Percentiles rank a stretch among this genome's conserved stretches.
phyloP scores from a whole-genome alignment of 441 rosid species.

The Pelargonium citronellum region DNA sequence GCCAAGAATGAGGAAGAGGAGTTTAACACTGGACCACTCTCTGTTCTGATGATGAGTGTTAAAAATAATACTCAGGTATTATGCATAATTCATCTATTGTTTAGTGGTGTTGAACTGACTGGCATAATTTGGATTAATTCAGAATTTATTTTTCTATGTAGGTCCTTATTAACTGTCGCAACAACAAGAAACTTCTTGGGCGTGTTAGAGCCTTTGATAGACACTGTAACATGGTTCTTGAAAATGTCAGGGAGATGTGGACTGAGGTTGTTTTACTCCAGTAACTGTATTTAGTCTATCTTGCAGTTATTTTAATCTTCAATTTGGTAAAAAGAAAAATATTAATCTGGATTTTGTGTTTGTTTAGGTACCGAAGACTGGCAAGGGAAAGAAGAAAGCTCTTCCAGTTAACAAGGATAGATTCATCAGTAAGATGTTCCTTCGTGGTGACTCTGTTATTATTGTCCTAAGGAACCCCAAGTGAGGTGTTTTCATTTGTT shows the following conservation, averaged over 20 bases:
- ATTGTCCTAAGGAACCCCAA: conserved; percentile 92
- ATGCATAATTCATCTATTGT: background rate
- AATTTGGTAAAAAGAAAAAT: background rate
- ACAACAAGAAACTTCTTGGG: conserved; percentile 88
- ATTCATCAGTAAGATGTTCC: conserved; percentile 93
- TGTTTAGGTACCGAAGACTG: conserved; percentile 73
- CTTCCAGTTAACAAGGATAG: conserved; percentile 85
- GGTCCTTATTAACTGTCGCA: conserved; percentile 92
- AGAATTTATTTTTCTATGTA: background rate
- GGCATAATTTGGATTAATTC: background rate
- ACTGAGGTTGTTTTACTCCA: conserved; percentile 54
- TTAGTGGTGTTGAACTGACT: background rate
- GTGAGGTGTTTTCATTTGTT: conserved; percentile 24
- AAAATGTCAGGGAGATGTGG: conserved; percentile 97
- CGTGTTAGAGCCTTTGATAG: conserved; percentile 96
- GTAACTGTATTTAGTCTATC: background rate
- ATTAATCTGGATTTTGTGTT: background rate
- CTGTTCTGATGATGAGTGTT: conserved; percentile 92
- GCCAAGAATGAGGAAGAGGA: conserved; percentile 81
- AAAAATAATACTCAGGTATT: conserved; percentile 82
- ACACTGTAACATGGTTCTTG: conserved; percentile 96
- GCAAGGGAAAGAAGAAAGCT: conserved; percentile 96
- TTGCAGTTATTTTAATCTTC: background rate
- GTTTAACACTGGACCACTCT: conserved; percentile 84
- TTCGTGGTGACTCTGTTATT: conserved; percentile 90